These are phyloP conservation scores for Aspergillus fructus DNA, from an alignment of 2,329 filamentous ascomycete genomes.

Conservation along the genomic window DNA sequence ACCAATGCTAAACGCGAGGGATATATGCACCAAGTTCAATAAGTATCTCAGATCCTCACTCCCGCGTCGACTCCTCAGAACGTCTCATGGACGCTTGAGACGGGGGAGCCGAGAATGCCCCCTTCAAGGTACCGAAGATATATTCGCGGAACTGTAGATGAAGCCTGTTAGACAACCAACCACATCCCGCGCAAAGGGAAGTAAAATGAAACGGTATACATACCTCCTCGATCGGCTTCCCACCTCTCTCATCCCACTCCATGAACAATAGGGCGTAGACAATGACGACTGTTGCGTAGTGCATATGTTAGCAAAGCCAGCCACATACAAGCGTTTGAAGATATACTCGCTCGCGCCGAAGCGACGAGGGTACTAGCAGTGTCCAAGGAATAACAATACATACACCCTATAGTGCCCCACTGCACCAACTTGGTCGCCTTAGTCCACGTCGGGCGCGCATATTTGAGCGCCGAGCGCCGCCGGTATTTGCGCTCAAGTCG, in stretches of 20 bases:
- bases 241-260: conserved; percentile 42
- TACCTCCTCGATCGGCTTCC: conserved; percentile 43
- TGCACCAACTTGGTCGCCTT: conserved; percentile 59
- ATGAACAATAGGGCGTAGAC: conserved; percentile 46
- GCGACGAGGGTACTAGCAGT: background rate
- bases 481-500: conserved; percentile 66
- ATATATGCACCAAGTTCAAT: background rate
- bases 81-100: conserved; percentile 27
- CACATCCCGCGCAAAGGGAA: background rate
- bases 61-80: conserved; percentile 14
- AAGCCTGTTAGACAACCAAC: background rate
- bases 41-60: background rate
- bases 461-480: conserved; percentile 61
- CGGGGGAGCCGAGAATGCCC: conserved; percentile 34
- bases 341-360: too few species aligned
- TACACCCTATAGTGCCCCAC: conserved; percentile 54
- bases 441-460: conserved; percentile 57
- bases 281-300: conserved; percentile 34
- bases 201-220: conserved; percentile 3
- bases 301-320: background rate
- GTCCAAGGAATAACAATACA: conserved; percentile 23
- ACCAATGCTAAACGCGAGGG: background rate
- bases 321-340: background rate
- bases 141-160: conserved; percentile 31
- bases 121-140: conserved; percentile 33